Conservation (phyloP, 2,329 filamentous ascomycete species). For the Thielaviopsis musarum region DNA sequence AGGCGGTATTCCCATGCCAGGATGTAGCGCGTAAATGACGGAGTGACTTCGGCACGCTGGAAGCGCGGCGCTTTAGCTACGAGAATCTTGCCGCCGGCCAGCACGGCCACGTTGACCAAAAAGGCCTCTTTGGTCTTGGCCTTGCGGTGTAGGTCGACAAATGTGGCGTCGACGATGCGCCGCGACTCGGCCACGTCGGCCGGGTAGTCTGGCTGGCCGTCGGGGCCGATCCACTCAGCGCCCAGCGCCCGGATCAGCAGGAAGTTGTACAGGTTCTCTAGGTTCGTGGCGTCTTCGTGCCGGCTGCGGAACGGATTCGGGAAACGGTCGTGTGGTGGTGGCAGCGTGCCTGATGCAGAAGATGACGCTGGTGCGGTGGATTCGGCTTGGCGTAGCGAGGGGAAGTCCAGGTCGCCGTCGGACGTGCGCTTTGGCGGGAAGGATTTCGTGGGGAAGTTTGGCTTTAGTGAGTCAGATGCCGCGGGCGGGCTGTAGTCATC, state of each 20-base stretch:
- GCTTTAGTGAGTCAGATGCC: not conserved
- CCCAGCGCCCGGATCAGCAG: constrained; percentile 34
- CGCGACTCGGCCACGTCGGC: constrained; percentile 35
- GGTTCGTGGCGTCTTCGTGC: constrained; percentile 33
- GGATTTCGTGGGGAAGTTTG: constrained; percentile 8
- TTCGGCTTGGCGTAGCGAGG: not conserved
- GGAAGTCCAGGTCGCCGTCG: constrained; percentile 4
- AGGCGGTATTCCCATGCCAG: constrained; percentile 11
- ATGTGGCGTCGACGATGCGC: constrained; percentile 35
- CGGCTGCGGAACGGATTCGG: constrained; percentile 13
- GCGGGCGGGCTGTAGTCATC: not conserved
- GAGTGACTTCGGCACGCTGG: constrained; percentile 5
- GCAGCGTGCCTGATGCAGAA: not conserved
- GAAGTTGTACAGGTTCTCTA: constrained; percentile 38
- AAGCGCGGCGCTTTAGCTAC: constrained; percentile 19
- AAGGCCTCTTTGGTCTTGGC: constrained; percentile 37
- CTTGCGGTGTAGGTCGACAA: constrained; percentile 34
- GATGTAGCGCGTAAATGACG: constrained; percentile 5
- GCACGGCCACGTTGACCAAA: constrained; percentile 40
- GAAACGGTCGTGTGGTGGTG: constrained; percentile 9
- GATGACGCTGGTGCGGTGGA: not conserved
- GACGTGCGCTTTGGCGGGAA: constrained; percentile 6
- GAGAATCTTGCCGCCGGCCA: constrained; percentile 36
- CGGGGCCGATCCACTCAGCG: constrained; percentile 33
- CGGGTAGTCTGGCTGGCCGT: constrained; percentile 25